Percentiles rank a stretch among this genome's conserved stretches.
Evolutionary conservation across 805 yeast genomes (phyloP).

Genomic region (Sugiyamaella smithiae): DNA sequence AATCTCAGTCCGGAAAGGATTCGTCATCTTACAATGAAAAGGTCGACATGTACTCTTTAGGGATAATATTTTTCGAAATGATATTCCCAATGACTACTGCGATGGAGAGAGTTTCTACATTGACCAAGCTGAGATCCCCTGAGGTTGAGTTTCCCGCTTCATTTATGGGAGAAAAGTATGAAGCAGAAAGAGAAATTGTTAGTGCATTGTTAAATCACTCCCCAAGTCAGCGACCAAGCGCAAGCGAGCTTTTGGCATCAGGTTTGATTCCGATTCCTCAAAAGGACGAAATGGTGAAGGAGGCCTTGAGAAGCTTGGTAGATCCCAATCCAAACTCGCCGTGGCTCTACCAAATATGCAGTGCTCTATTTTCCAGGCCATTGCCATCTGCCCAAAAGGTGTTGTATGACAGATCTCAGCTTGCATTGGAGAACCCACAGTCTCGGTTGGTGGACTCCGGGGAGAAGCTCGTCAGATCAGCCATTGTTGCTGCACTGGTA

Average conservation of each 20-base stretch:
- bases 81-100: constrained; percentile 78
- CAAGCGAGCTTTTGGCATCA: constrained; percentile 67
- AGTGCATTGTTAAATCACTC: constrained; percentile 69
- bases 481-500: constrained; percentile 59
- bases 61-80: constrained; percentile 96
- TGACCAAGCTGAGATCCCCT: constrained; percentile 60
- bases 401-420: constrained; percentile 56
- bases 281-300: constrained; percentile 85
- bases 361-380: constrained; percentile 80
- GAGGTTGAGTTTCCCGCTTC: constrained; percentile 67
- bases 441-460: constrained; percentile 16
- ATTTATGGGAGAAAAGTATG: constrained; percentile 48
- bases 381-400: constrained; percentile 81
- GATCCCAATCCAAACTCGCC: constrained; percentile 90
- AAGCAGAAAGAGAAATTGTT: constrained; percentile 66
- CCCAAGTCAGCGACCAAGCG: constrained; percentile 77
- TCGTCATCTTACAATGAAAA: constrained; percentile 74
- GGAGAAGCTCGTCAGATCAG: constrained; percentile 48
- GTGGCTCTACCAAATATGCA: constrained; percentile 90
- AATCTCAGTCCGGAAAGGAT: constrained; percentile 41
- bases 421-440: constrained; percentile 18
- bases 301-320: constrained; percentile 78
- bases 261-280: constrained; percentile 86
- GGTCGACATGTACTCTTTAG: constrained; percentile 93
- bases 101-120: constrained; percentile 82